These are phyloP conservation scores for Przewalskia tangutica DNA, from an alignment of 257 asterid species.

Conservation along the genomic window DNA sequence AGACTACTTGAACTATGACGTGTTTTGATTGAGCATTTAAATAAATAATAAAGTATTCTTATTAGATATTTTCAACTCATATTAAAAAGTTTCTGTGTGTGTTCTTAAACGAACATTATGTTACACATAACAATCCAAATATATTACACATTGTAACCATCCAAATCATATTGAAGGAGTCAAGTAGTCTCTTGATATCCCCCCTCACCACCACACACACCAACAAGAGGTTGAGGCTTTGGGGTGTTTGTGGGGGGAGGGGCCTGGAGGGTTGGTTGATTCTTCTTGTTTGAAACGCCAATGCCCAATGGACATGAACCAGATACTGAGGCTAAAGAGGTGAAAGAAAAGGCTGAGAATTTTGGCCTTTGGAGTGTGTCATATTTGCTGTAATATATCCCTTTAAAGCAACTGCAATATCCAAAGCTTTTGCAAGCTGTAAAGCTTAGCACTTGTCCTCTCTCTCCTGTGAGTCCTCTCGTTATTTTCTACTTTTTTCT, in stretches of 20 bases:
- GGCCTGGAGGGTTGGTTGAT: not conserved
- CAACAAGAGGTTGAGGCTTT: too few species aligned
- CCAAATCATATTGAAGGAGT: not conserved
- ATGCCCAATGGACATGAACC: slow-evolving; percentile 1
- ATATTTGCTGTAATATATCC: slow-evolving; percentile 8
- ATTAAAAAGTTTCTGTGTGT: too few species aligned
- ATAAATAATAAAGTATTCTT: too few species aligned
- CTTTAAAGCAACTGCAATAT: slow-evolving; percentile 15
- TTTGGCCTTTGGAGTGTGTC: not conserved
- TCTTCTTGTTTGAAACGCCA: not conserved
- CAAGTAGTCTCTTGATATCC: not conserved
- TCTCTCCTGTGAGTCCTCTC: not conserved
- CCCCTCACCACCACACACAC: not conserved
- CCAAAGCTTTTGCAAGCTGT: slow-evolving; percentile 15
- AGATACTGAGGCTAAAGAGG: not conserved
- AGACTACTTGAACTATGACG: too few species aligned
- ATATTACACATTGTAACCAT: too few species aligned
- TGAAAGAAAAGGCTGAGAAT: slow-evolving; percentile 2
- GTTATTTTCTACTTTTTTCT: not conserved
- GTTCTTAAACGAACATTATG: not conserved
- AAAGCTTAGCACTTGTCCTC: slow-evolving; percentile 15
- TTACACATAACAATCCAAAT: not conserved
- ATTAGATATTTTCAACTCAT: too few species aligned
- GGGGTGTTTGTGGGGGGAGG: not conserved
- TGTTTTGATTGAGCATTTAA: too few species aligned